A percentile compares a stretch with the other conserved stretches of the same genome.
Conservation (phyloP, 495 filamentous ascomycete species). For the Tuber calosporum region DNA sequence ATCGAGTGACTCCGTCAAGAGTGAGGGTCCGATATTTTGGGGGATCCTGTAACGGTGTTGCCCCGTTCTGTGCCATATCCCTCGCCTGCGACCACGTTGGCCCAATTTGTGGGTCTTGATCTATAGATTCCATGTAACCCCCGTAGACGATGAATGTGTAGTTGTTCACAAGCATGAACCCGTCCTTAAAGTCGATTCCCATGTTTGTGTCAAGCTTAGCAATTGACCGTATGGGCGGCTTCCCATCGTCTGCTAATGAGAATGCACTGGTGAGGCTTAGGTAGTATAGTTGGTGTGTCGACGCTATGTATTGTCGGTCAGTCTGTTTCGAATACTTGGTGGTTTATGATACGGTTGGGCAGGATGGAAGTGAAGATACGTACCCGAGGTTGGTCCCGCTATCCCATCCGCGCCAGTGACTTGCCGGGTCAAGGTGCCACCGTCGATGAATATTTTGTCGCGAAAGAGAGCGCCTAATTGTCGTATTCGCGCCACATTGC, state of each 20-base stretch:
- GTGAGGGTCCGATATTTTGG: slow-evolving; percentile 22
- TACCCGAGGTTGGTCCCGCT: not conserved
- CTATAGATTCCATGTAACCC: slow-evolving; percentile 41
- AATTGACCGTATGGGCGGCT: slow-evolving; percentile 42
- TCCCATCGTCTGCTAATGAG: slow-evolving; percentile 46
- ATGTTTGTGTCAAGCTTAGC: slow-evolving; percentile 38
- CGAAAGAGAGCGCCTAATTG: slow-evolving; percentile 53
- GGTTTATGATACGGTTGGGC: not conserved
- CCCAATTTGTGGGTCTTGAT: slow-evolving; percentile 36
- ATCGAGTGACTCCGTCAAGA: slow-evolving; percentile 51
- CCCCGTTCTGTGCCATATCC: slow-evolving; percentile 46
- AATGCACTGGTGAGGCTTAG: slow-evolving; percentile 58
- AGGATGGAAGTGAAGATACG: slow-evolving; percentile 10
- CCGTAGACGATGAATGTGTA: slow-evolving; percentile 54
- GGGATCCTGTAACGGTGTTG: slow-evolving; percentile 46
- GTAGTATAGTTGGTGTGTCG: slow-evolving; percentile 48
- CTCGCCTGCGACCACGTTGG: slow-evolving; percentile 44
- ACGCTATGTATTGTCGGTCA: slow-evolving; percentile 43
- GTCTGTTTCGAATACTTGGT: not conserved
- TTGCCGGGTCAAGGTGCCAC: slow-evolving; percentile 45
- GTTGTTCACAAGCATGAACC: slow-evolving; percentile 61
- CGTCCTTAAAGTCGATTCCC: slow-evolving; percentile 56
- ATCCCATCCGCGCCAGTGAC: slow-evolving; percentile 17
- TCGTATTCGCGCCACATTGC: not conserved
- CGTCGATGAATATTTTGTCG: slow-evolving; percentile 64